Percentiles rank a stretch among this genome's conserved stretches.
phyloP scores from a whole-genome alignment of 1,139 yeast species.

The Starmera stellimalicola region DNA sequence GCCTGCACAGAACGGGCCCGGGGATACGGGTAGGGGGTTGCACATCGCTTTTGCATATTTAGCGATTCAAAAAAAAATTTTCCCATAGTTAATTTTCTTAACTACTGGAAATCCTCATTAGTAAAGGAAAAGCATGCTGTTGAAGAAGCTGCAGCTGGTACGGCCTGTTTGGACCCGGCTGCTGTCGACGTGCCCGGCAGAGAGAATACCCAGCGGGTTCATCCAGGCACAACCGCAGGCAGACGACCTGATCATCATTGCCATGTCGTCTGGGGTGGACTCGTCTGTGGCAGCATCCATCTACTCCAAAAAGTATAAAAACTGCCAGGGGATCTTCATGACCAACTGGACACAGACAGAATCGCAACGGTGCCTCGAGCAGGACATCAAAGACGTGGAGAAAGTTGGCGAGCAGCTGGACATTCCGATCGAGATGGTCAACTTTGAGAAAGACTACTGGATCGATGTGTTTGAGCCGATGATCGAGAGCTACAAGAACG shows the following conservation, averaged over 20 bases:
- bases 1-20: too few relatives aligned
- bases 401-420: constrained; percentile 47
- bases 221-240: constrained; percentile 36
- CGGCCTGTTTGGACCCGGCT: background rate
- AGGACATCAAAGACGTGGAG: constrained; percentile 83
- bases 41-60: too few relatives aligned
- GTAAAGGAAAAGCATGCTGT: background rate
- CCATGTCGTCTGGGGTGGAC: constrained; percentile 97
- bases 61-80: too few relatives aligned
- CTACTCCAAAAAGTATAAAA: constrained; percentile 33
- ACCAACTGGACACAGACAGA: constrained; percentile 69
- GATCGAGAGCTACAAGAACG: constrained; percentile 60
- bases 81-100: too few relatives aligned
- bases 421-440: constrained; percentile 68
- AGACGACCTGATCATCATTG: constrained; percentile 61
- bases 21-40: too few relatives aligned
- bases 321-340: constrained; percentile 81
- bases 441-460: constrained; percentile 91
- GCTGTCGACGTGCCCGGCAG: too few relatives aligned
- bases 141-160: background rate
- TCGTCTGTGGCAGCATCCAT: constrained; percentile 84
- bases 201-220: constrained; percentile 10
- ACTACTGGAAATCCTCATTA: too few relatives aligned
- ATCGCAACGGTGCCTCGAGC: constrained; percentile 56
- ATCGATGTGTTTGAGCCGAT: constrained; percentile 84